phyloP scores from a whole-genome alignment of 2,329 filamentous ascomycete species.

The Claviceps purpurea region DNA sequence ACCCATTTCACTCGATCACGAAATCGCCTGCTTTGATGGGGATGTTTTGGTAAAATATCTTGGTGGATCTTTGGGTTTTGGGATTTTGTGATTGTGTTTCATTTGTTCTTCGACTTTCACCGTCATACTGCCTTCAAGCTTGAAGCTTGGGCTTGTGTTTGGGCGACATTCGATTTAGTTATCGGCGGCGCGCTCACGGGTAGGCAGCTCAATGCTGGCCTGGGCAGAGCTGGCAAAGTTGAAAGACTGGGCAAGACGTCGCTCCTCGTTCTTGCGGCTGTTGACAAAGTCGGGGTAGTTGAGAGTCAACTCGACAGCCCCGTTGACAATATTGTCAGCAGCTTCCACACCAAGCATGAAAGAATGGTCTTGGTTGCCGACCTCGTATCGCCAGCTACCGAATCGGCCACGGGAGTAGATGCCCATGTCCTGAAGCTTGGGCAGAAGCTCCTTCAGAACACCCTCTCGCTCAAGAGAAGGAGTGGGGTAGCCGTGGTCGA shows the following conservation, averaged over 20 bases:
- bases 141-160: neutral
- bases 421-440: constrained; percentile 78
- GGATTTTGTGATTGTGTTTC: neutral
- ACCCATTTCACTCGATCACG: neutral
- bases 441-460: constrained; percentile 81
- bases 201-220: constrained; percentile 25
- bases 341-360: constrained; percentile 97
- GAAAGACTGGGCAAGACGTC: constrained; percentile 31
- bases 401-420: constrained; percentile 96
- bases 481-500: constrained; percentile 97
- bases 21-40: neutral
- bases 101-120: no score
- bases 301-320: constrained; percentile 79
- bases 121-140: neutral
- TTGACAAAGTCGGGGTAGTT: constrained; percentile 98
- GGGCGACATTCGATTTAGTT: constrained; percentile 11
- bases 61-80: neutral
- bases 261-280: constrained; percentile 46
- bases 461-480: constrained; percentile 90
- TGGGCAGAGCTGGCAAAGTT: constrained; percentile 20
- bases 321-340: constrained; percentile 78
- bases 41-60: neutral
- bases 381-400: constrained; percentile 96
- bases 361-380: constrained; percentile 91
- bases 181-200: constrained; percentile 15